Evolutionary conservation across 2,329 filamentous ascomycete species (phyloP), one percentile per base, ranked within the genome.

Genomic region (Pseudocercospora fijiensis): DNA sequence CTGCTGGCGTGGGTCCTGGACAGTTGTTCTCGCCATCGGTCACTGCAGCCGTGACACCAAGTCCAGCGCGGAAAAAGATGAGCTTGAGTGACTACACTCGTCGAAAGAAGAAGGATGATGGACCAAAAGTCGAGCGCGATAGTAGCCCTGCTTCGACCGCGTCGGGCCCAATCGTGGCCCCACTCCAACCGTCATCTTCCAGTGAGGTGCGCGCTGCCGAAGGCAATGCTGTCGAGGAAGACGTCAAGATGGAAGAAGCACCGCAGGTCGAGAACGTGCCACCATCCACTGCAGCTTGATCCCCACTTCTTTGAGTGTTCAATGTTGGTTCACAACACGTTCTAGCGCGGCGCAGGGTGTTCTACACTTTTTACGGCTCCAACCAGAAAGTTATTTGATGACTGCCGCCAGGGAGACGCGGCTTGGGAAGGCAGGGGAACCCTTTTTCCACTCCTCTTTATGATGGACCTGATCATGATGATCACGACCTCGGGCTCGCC

Each of bases 51-150:
- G 72, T 81, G n/a, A 75, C 74, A 20, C 76, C 79, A 22, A 79
- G 78, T 26, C 72, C 73, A 1, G 74, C 76, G 24, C 77, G 78
- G 63, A 83, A 83, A 74, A 83, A 83, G 74, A 74, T 83, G 62
- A 82, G 80, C 65, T 68, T 83, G n/a, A 82, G 80, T 66, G 81
- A 82, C 59, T 83, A 82, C 63, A 81, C 79, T 4, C 80, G 77
- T 57, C 75, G 80, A 56, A 80, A 79, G 62, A 70, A 71, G 62
- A 70, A 72, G 53, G 70, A 71, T 10, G 57, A 58, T n/a, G 70
- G 71, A 22, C 30, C 51, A 20, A 69, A 69, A 53, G 45, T 58
- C 13, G 70, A 74, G 13, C 69, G 72, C 2, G 73, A 75, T n/a
- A 72, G 71, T 62, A 74, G 71, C 27, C 73, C 73, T 7, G 71